Evolutionary conservation across 1,139 yeast genomes (phyloP), one percentile per base, ranked within the genome.

Genomic region (Zygosaccharomyces pseudobailii): DNA sequence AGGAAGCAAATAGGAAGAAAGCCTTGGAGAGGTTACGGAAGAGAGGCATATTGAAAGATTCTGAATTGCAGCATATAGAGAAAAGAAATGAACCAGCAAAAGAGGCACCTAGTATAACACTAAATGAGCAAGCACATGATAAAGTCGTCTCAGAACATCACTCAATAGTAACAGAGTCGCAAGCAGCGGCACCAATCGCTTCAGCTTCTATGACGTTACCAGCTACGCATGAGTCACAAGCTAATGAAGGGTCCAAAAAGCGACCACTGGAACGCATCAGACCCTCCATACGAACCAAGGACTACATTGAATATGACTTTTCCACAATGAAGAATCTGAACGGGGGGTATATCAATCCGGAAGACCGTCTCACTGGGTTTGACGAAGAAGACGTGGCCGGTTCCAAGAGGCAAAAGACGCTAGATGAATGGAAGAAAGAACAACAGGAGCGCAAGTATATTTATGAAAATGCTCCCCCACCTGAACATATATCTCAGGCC

Each of bases 281-380:
- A 21, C 73, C 74, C 3, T 63, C 69, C 10, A 66, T 84, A 28
- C 71, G 75, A 49, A 78, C 75, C 41, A 71, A 75, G 38, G 88
- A 88, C 62, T 94, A 89, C 66, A 90, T 94, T 45, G 98, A 94
- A 55, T 94, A 82, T 67, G 96, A 94, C 66, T 79, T 94, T 56
- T 79, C 97, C 3, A 86, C 90, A 20, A 86, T 94, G 87, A 79
- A 80, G 54, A 97, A 94, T 61, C 72, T 88, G 2, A 78, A 80
- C 58, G 97, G 97, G 57, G 98, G 98, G 13, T 92, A 84, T 62
- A 73, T 90, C 42, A 71, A 70, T 21, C 75, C 74, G 9, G 72
- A 75, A 5, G 80, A 74, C 28, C 47, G 51, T 36, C 32, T 42
- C n/a, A 21, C 30, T 32, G 46, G 48, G 4, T 39, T 42, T 23